phyloP scores from a whole-genome alignment of 371 early-diverging fungal species.

The Fennellomyces sp. region DNA sequence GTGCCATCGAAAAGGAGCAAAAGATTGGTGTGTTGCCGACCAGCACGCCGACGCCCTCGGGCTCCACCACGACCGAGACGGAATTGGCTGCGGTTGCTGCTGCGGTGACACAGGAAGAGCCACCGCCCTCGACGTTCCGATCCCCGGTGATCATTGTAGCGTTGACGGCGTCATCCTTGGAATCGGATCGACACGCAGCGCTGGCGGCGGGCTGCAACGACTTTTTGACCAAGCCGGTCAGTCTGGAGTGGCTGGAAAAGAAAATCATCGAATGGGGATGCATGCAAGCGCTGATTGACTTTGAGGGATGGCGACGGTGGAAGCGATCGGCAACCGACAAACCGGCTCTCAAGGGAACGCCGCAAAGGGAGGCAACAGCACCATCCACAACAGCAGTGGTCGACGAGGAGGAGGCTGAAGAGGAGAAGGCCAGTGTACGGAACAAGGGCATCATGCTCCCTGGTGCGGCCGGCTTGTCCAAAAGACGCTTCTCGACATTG shows the following conservation, averaged over 20 bases:
- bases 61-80: conserved; percentile 3
- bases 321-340: conserved; percentile 33
- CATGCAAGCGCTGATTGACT: conserved; percentile 91
- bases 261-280: conserved; percentile 93
- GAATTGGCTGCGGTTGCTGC: conserved; percentile 1
- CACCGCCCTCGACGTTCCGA: conserved; percentile 51
- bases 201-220: conserved; percentile 90
- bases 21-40: conserved; percentile 62
- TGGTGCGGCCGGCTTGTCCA: conserved; percentile 23
- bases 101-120: conserved; percentile 7
- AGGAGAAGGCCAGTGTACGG: not conserved
- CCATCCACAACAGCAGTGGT: not conserved
- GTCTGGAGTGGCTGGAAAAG: conserved; percentile 80
- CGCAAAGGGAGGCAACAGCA: conserved; percentile 7
- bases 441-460: conserved; percentile 25
- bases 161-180: conserved; percentile 78
- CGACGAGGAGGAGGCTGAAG: not conserved
- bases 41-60: conserved; percentile 9
- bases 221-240: conserved; percentile 86
- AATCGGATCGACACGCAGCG: conserved; percentile 79
- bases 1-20: conserved; percentile 65
- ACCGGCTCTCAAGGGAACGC: conserved; percentile 1
- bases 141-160: conserved; percentile 90
- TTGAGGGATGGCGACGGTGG: conserved; percentile 82
- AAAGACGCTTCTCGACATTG: conserved; percentile 23